Percentiles rank a stretch among this genome's conserved stretches.
These are phyloP conservation scores for Herpetomonas tarakana DNA, from an alignment of 208 protist genomes.

Conservation along the genomic window DNA sequence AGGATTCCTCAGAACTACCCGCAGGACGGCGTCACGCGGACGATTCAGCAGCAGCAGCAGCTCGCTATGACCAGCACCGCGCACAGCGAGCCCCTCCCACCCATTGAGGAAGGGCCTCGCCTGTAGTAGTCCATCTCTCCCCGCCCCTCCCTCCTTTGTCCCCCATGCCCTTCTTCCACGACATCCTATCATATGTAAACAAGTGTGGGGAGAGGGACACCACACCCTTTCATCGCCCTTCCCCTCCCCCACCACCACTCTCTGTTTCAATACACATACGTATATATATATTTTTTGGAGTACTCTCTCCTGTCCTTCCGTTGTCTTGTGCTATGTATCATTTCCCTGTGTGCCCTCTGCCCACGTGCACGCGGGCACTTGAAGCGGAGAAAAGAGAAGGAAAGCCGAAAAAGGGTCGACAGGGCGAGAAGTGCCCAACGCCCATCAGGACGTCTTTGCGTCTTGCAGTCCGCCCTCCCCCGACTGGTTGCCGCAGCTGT, in stretches of 20 bases:
- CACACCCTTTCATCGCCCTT: neutral
- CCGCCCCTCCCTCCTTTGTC: neutral
- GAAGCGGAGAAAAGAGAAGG: no score
- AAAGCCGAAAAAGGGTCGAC: no score
- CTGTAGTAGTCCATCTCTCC: neutral
- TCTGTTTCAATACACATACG: no score
- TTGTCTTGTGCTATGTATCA: neutral
- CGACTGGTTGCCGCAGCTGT: no score
- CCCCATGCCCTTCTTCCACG: neutral
- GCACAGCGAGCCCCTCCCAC: conserved; percentile 5
- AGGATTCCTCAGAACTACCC: conserved; percentile 70
- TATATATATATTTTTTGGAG: neutral
- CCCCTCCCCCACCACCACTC: no score
- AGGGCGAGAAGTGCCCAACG: no score
- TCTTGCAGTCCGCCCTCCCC: no score
- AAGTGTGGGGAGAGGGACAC: no score
- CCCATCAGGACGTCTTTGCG: no score
- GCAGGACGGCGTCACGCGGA: conserved; percentile 58
- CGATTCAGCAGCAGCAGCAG: conserved; percentile 60
- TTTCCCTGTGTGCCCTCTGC: no score
- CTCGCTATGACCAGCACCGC: conserved; percentile 1
- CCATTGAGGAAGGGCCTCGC: conserved; percentile 11
- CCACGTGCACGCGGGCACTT: no score
- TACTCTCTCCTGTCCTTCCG: neutral
- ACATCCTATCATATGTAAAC: no score